Evolutionary conservation across 768 basidiomycete species (phyloP).

Genomic region (Russula griseocarnosa): DNA sequence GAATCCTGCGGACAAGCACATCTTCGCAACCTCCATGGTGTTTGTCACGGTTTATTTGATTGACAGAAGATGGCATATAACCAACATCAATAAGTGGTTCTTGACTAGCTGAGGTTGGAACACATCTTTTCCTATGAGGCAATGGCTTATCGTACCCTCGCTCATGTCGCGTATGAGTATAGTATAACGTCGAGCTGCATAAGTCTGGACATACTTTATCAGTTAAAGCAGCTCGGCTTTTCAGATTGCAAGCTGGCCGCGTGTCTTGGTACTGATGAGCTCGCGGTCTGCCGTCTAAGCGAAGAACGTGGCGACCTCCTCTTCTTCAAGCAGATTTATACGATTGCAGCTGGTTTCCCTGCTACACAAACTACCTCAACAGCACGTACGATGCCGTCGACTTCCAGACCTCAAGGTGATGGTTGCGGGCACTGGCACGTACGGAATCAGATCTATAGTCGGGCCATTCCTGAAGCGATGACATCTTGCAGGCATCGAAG

Average conservation of each 20-base stretch:
- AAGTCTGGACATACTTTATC: conserved; percentile 57
- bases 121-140: conserved; percentile 81
- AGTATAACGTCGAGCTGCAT: conserved; percentile 34
- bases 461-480: conserved; percentile 53
- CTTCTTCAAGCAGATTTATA: conserved; percentile 98
- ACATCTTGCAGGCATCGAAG: conserved; percentile 67
- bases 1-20: conserved; percentile 94
- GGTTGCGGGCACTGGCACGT: conserved; percentile 97
- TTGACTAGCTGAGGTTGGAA: conserved; percentile 80
- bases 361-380: conserved; percentile 99
- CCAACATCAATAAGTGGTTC: conserved; percentile 99
- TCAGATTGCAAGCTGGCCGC: conserved; percentile 89
- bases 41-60: conserved; percentile 90
- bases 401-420: conserved; percentile 90
- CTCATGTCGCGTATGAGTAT: background rate
- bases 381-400: conserved; percentile 93
- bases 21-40: conserved; percentile 93
- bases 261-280: conserved; percentile 83
- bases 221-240: conserved; percentile 93
- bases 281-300: conserved; percentile 86
- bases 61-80: conserved; percentile 96
- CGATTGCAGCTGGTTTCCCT: conserved; percentile 98
- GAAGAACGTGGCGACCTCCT: conserved; percentile 80
- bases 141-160: conserved; percentile 63
- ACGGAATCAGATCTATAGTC: conserved; percentile 97